These are phyloP conservation scores for Agastache rugosa DNA, from an alignment of 257 asterid genomes.

Conservation along the genomic window DNA sequence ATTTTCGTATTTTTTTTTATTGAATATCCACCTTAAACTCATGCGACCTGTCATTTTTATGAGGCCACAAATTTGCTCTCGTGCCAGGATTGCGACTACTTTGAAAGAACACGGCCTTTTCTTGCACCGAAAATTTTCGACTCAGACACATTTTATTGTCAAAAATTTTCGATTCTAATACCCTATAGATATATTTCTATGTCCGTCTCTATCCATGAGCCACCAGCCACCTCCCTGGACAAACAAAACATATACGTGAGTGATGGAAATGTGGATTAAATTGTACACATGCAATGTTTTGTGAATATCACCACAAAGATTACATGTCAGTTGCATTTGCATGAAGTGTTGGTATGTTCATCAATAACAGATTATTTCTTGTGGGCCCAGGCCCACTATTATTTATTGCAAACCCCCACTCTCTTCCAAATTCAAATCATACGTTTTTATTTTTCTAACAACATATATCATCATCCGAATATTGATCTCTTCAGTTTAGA, in stretches of 20 bases:
- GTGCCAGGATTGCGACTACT: too few relatives aligned
- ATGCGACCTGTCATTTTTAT: too few relatives aligned
- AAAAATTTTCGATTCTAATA: too few relatives aligned
- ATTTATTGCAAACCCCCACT: not conserved
- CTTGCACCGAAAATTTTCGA: too few relatives aligned
- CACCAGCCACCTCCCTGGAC: not conserved
- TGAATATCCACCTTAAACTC: too few relatives aligned
- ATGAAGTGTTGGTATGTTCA: not conserved
- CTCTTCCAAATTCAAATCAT: not conserved
- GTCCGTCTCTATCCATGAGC: not conserved
- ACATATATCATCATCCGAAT: too few relatives aligned
- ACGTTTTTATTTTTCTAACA: not conserved
- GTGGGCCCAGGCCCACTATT: constrained; percentile 11
- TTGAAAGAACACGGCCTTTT: too few relatives aligned
- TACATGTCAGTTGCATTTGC: not conserved
- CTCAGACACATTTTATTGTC: too few relatives aligned
- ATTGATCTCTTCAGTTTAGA: too few relatives aligned
- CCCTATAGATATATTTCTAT: too few relatives aligned
- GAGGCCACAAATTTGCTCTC: too few relatives aligned
- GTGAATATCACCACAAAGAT: not conserved
- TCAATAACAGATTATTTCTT: not conserved
- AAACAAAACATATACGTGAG: not conserved
- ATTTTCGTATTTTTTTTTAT: too few relatives aligned
- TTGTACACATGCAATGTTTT: constrained; percentile 35
- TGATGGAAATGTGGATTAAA: not conserved